Evolutionary conservation across 352 stramenopile species (phyloP), one percentile per base, ranked within the genome.

Genomic region (Nothophytophthora sp.): DNA sequence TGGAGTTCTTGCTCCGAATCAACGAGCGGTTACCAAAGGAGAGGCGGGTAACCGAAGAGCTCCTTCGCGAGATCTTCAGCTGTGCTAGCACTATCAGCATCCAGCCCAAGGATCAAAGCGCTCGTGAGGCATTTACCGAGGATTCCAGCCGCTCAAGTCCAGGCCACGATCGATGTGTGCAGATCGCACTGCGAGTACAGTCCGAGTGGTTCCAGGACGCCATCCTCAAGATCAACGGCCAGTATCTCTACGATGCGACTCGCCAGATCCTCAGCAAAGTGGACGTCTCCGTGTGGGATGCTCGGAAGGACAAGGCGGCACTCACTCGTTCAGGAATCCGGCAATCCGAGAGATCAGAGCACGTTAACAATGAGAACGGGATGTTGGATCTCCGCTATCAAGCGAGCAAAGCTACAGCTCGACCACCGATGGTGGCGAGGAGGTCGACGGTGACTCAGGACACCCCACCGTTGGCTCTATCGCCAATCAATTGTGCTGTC

Each of bases 1-100:
- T 77, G 50, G 63, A 74, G 13, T 71, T 77, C 22, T 53, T 77
- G n/a, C 39, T 74, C 36, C 60, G 49, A 39, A 50, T 77, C 23
- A 77, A 77, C 50, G 55, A 63, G 13, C 54, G 52, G 16, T 60
- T 77, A 11, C 27, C 51, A 3, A 53, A 67, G 18, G 60, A 60
- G 24, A 54, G 45, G n/a, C 63, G 67, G 4, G 55, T 77, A 2
- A 55, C 52, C 32, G 52, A 52, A n/a, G 63, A 67, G 28, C 48
- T 70, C 22, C 60, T 70, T 35, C 45, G 55, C 37, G 55, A 69
- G 38, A 63, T 74, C 32, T 38, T 77, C 34, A 54, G 57, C 20
- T 38, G 66, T 33, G 60, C 39, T 6, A 53, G 49, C 55, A 58
- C 19, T 11, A 70, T 66, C n/a, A n/a, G n/a, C n/a, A n/a, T n/a